Evolutionary conservation across 306 rosid genomes (phyloP).

Genomic region (Oxytropis ochrocephala): DNA sequence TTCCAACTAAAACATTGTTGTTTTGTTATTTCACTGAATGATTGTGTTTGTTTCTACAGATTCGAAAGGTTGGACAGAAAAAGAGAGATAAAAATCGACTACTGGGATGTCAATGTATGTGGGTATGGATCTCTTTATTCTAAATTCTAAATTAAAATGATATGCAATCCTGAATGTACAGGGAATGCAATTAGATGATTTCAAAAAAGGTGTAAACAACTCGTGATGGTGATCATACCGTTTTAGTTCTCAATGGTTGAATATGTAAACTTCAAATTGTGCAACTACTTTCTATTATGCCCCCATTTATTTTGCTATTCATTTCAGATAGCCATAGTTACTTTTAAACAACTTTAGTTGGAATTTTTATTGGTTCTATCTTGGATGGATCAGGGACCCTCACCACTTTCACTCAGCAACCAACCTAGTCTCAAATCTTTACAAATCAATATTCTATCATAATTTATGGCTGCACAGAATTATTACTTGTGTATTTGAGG

Average conservation of each 20-base stretch:
- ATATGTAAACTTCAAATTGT: neutral
- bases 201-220: no score
- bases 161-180: neutral
- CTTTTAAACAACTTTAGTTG: no score
- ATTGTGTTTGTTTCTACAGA: constrained; percentile 14
- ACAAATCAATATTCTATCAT: no score
- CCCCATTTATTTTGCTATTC: neutral
- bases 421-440: no score
- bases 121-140: constrained; percentile 14
- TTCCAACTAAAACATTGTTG: neutral
- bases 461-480: no score
- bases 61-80: no score
- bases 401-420: no score
- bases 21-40: constrained; percentile 17
- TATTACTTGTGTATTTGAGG: neutral
- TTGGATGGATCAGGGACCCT: neutral
- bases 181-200: neutral
- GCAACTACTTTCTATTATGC: neutral
- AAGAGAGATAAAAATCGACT: neutral
- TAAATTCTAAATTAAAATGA: neutral
- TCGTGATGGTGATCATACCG: no score
- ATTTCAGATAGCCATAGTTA: no score
- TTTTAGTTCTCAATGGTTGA: neutral
- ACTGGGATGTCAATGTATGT: neutral
- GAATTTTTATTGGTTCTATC: no score